Base-by-base conservation (phyloP, 495 filamentous ascomycete species). In the Aeminium ludgeri region DNA sequence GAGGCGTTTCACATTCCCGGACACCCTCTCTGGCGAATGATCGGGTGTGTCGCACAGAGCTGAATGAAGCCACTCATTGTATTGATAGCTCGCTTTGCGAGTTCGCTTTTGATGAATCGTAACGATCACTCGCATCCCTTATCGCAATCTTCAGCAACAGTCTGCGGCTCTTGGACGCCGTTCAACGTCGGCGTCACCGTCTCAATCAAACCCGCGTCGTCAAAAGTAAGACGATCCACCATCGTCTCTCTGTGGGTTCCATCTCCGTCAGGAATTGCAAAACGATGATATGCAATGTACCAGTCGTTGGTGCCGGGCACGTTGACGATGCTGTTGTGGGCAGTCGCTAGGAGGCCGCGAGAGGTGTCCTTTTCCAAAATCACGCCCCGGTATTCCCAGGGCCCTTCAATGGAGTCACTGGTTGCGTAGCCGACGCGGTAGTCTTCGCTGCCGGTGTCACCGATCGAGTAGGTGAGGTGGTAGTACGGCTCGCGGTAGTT, bases 281-380 rank as follows among this genome's bases (percentile, higher is more conserved):
- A 38, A 23, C 65, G 65, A 41, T 69, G 65, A 40, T 68, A 69
- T 13, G 67, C 57, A 12, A 69, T 65, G 39, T 67, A 69, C 50
- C 61, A 68, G 16, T 64, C 60, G 15, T 65, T 57, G 3, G 63
- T 62, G 29, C 58, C 46, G 10, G 62, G 61, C 2, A 65, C 49
- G 25, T 57, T 40, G 30, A 69, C 56, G 0, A 66, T 59, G 7
- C 58, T 60, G 33, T 65, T 60, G 36, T 65, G 61, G 1, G 65
- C 65, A 6, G 59, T 63, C 6, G 58, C 42, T 4, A 67, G 51
- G 35, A 69, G 65, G 7, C 37, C 44, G 56, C 61, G 13, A 41
- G 50, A 20, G 57, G 52, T 0, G 49, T 33, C 1, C 49, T 55
- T 3, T 43, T 49, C 39, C 67, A 69, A 18, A 15, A 39, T 6